Evolutionary conservation across 805 yeast species (phyloP).

Genomic region (Nematodospora valgi): DNA sequence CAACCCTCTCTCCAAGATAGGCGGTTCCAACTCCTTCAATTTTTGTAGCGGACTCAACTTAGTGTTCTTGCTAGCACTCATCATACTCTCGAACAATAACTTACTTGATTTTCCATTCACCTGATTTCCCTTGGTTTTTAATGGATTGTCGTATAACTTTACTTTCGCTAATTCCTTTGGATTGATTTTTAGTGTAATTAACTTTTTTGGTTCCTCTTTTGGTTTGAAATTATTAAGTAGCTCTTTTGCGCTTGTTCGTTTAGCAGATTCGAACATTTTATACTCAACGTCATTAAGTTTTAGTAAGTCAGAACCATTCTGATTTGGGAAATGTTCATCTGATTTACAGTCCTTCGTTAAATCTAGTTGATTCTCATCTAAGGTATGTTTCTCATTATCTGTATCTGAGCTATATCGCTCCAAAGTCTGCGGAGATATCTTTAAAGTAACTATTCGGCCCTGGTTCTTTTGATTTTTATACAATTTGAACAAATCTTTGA

Average conservation of each 20-base stretch:
- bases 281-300: slow-evolving; percentile 1
- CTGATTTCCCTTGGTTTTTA: slow-evolving; percentile 23
- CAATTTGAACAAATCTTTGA: slow-evolving; percentile 16
- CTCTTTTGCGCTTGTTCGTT: slow-evolving; percentile 3
- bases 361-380: too few relatives aligned
- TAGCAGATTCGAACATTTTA: too few relatives aligned
- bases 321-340: neutral
- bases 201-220: neutral
- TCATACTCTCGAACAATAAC: slow-evolving; percentile 37
- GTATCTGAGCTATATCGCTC: neutral
- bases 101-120: slow-evolving; percentile 10
- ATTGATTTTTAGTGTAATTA: slow-evolving; percentile 22
- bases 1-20: slow-evolving; percentile 20
- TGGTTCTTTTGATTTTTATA: slow-evolving; percentile 1
- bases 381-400: too few relatives aligned
- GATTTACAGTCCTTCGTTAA: neutral
- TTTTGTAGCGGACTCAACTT: slow-evolving; percentile 30
- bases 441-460: neutral
- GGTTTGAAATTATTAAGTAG: slow-evolving; percentile 1
- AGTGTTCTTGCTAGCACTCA: slow-evolving; percentile 26
- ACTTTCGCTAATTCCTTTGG: slow-evolving; percentile 23
- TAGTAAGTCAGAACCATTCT: neutral
- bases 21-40: slow-evolving; percentile 30
- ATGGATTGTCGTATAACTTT: slow-evolving; percentile 25
- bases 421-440: slow-evolving; percentile 2